Base-by-base conservation (phyloP, 768 basidiomycete genomes). In the Collybiopsis confluens region DNA sequence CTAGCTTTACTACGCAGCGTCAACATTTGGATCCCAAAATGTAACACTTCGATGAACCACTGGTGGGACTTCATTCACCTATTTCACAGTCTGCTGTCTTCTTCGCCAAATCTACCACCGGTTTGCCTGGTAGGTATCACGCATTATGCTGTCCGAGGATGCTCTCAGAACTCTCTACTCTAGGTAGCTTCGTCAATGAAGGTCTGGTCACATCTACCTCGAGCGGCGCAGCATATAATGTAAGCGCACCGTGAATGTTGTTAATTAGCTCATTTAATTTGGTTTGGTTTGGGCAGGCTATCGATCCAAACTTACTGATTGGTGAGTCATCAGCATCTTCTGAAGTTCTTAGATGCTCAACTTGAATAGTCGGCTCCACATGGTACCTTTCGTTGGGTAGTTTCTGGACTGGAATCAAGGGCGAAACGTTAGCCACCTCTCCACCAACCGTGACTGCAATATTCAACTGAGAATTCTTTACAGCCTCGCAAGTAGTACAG, bases 331-430 rank as follows among this genome's bases (percentile, higher is more conserved):
- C 30, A 18, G 21, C 10, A 16, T 41, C 30, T 18, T 45, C 50
- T 13, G n/a, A 20, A 48, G 15, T 36, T 24, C 27, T 18, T 6
- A 10, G 18, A 30, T 30, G 5, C 28, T 18, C 8, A 18, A 16
- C 8, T 42, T 33, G 13, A 33, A 18, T 28, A 54, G 54, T 21
- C 8, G 44, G 35, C 9, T 40, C 36, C 5, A 70, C 67, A 46
- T 80, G 78, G 80, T 70, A 67, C 47, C 70, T 83, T 11, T 73
- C 76, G 16, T 65, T 81, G 5, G 81, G 81, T 20, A 79, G 77
- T 54, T 82, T 74, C 68, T 81, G 80, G 80, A 75, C 71, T 6
- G 80, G 80, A 9, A 82, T 82, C 59, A 78, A 80, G 56, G 60
- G 69, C 52, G 61, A 68, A 56, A 60, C 50, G 68, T 68, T 16